Conservation (phyloP, 2,329 filamentous ascomycete species). For the Penicillium sp. region DNA sequence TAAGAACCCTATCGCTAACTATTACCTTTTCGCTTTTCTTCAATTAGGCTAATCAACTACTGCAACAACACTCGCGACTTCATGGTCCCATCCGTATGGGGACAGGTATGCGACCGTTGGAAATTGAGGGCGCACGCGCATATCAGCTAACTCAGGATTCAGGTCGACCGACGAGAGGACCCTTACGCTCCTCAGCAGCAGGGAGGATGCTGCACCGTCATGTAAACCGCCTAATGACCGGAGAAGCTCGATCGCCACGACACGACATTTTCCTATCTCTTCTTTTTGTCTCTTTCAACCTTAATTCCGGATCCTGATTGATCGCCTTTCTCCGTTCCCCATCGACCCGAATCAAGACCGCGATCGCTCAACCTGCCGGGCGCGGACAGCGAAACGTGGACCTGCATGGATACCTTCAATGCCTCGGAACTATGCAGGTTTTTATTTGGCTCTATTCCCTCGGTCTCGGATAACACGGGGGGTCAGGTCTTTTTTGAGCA, state of each 20-base stretch:
- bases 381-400: constrained; percentile 24
- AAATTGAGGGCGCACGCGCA: constrained; percentile 11
- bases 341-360: constrained; percentile 15
- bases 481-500: constrained; percentile 1
- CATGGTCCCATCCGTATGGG: constrained; percentile 98
- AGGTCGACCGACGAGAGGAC: constrained; percentile 92
- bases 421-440: constrained; percentile 7
- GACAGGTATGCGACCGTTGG: constrained; percentile 59
- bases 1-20: constrained; percentile 3
- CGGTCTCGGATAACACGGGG: constrained; percentile 1
- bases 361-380: constrained; percentile 22
- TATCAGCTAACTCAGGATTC: constrained; percentile 22
- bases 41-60: constrained; percentile 86
- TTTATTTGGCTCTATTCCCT: not conserved
- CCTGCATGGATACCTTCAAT: constrained; percentile 24
- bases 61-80: constrained; percentile 98
- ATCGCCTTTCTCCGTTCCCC: constrained; percentile 15
- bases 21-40: too few relatives aligned
- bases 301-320: constrained; percentile 26
- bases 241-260: constrained; percentile 26
- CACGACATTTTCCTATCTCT: constrained; percentile 21
- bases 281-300: constrained; percentile 22
- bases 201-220: constrained; percentile 90
- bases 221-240: constrained; percentile 63
- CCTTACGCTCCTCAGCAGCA: constrained; percentile 97